Conservation (phyloP, 192 early-diverging fungal species). For the Cladochytrium replicatum region DNA sequence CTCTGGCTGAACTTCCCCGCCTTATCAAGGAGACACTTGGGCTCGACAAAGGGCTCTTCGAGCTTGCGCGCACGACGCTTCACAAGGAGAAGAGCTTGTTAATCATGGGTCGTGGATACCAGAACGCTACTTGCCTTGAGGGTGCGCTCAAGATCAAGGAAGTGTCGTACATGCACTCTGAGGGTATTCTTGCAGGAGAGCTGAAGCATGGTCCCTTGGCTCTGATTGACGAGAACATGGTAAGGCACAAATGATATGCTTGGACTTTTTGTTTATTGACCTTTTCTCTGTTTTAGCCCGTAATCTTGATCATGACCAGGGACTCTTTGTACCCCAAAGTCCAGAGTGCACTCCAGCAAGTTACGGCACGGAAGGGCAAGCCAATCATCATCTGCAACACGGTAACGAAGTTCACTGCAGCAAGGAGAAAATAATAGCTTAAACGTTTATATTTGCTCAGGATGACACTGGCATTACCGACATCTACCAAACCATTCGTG, state of each 20-base stretch:
- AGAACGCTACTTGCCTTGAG: slow-evolving; percentile 95
- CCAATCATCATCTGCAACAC: slow-evolving; percentile 95
- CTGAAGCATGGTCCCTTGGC: slow-evolving; percentile 97
- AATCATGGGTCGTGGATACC: slow-evolving; percentile 95
- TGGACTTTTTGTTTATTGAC: neutral
- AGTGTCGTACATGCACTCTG: slow-evolving; percentile 96
- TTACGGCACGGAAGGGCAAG: slow-evolving; percentile 88
- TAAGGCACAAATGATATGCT: slow-evolving; percentile 28
- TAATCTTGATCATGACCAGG: slow-evolving; percentile 95
- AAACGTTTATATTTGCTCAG: too few relatives aligned
- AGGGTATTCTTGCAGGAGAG: slow-evolving; percentile 97
- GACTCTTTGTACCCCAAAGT: slow-evolving; percentile 60
- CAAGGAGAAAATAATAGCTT: too few relatives aligned
- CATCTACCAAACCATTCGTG: slow-evolving; percentile 73
- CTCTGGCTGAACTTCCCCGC: slow-evolving; percentile 75
- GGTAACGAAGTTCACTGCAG: too few relatives aligned
- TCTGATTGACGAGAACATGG: slow-evolving; percentile 95
- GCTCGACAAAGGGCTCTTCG: slow-evolving; percentile 68
- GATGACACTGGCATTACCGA: slow-evolving; percentile 64
- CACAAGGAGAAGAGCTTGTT: slow-evolving; percentile 82
- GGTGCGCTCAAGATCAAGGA: slow-evolving; percentile 99
- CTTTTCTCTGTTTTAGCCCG: slow-evolving; percentile 21
- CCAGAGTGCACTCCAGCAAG: slow-evolving; percentile 79
- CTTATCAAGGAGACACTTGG: slow-evolving; percentile 90
- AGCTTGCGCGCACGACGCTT: slow-evolving; percentile 66